Conservation (phyloP, 1,284 basidiomycete species). For the Anthracocystis panici-leucophaei region DNA sequence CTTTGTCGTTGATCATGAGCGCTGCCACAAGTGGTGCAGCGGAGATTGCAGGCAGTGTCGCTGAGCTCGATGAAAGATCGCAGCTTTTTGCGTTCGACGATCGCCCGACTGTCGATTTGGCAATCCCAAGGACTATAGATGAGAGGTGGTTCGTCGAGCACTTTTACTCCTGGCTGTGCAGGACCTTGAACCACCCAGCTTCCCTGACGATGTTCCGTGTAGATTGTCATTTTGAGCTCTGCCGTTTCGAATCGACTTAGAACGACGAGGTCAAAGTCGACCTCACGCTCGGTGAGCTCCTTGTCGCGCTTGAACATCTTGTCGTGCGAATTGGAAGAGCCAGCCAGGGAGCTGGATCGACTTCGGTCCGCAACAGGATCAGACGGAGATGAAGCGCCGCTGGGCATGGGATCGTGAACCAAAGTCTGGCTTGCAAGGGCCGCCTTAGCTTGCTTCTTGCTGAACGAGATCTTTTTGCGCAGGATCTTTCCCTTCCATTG, state of each 20-base stretch:
- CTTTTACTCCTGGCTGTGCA: constrained; percentile 8
- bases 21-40: constrained; percentile 28
- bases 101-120: constrained; percentile 41
- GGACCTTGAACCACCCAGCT: constrained; percentile 45
- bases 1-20: constrained; percentile 5
- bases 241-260: constrained; percentile 44
- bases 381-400: background rate
- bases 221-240: constrained; percentile 43
- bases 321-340: constrained; percentile 22
- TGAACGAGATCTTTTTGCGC: constrained; percentile 42
- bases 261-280: constrained; percentile 41
- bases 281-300: constrained; percentile 38
- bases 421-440: constrained; percentile 5
- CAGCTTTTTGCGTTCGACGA: constrained; percentile 50
- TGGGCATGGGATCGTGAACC: constrained; percentile 31
- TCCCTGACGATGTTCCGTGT: constrained; percentile 45
- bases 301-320: constrained; percentile 39
- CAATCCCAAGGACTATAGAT: constrained; percentile 49
- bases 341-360: constrained; percentile 11
- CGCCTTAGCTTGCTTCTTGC: constrained; percentile 24
- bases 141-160: constrained; percentile 34
- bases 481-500: constrained; percentile 39
- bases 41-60: constrained; percentile 37
- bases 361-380: background rate
- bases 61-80: constrained; percentile 50